These are phyloP conservation scores for Eragrostis tef DNA, from an alignment of 202 grass and related monocot genomes.

Conservation along the genomic window DNA sequence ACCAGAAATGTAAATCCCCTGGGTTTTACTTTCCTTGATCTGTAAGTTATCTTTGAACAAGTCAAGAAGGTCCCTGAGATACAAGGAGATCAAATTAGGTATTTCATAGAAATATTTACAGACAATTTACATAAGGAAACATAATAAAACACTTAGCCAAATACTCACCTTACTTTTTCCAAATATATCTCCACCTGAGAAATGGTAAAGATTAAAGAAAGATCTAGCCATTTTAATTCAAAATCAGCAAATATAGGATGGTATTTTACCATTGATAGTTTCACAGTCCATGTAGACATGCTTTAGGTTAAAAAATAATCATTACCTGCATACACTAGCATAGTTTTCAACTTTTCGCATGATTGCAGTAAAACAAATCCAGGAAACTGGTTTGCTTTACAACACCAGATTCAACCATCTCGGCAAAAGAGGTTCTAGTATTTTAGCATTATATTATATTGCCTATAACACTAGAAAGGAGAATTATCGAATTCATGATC, in stretches of 20 bases:
- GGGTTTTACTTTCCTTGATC: constrained; percentile 84
- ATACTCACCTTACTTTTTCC: too few species aligned
- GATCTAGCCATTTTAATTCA: too few species aligned
- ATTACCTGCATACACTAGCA: not conserved
- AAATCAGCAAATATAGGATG: too few species aligned
- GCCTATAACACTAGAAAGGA: constrained; percentile 24
- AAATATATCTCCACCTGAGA: too few species aligned
- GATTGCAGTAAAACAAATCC: too few species aligned
- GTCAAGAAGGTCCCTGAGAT: constrained; percentile 88
- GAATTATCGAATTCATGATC: not conserved
- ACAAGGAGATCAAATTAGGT: constrained; percentile 23
- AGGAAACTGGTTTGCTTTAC: not conserved
- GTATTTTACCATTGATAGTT: too few species aligned
- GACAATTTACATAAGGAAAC: constrained; percentile 18
- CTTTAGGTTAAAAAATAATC: constrained; percentile 8
- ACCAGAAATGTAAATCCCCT: constrained; percentile 86
- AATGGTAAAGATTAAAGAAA: too few species aligned
- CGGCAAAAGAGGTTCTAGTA: not conserved
- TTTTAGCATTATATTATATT: not conserved
- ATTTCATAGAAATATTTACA: constrained; percentile 17
- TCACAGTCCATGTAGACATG: too few species aligned
- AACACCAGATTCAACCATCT: not conserved
- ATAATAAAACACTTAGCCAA: constrained; percentile 35
- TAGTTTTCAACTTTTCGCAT: not conserved
- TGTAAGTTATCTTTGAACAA: constrained; percentile 90